These are phyloP conservation scores for Aegilops longissima DNA, from an alignment of 176 grass and related monocot genomes.

Conservation along the genomic window DNA sequence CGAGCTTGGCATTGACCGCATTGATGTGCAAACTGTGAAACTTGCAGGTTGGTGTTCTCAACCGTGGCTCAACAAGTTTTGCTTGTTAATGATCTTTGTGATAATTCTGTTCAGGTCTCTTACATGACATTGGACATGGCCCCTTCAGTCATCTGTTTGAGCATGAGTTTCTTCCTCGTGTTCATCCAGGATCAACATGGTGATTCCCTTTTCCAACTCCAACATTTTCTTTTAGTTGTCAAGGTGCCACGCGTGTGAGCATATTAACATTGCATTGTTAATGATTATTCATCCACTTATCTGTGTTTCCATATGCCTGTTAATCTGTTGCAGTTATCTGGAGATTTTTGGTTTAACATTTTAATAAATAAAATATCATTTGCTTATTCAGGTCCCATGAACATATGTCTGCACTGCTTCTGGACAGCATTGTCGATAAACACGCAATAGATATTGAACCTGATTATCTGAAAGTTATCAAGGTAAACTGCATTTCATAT, in stretches of 20 bases:
- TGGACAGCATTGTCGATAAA: slow-evolving; percentile 88
- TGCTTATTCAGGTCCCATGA: slow-evolving; percentile 79
- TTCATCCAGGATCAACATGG: slow-evolving; percentile 73
- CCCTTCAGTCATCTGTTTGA: slow-evolving; percentile 99
- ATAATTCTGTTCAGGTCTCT: slow-evolving; percentile 53
- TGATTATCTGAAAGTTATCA: slow-evolving; percentile 65
- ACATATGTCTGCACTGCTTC: slow-evolving; percentile 69
- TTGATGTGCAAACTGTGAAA: slow-evolving; percentile 83
- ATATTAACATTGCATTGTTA: background rate
- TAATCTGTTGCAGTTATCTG: background rate
- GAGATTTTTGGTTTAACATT: background rate
- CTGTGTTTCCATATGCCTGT: background rate
- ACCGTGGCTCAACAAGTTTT: background rate
- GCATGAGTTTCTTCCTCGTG: slow-evolving; percentile 79
- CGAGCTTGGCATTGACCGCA: slow-evolving; percentile 69
- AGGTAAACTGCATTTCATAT: slow-evolving; percentile 51
- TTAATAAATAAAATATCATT: background rate
- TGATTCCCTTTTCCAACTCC: slow-evolving; percentile 31
- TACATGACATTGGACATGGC: slow-evolving; percentile 95
- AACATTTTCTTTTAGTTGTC: too few relatives aligned
- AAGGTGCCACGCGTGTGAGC: background rate
- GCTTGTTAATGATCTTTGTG: slow-evolving; percentile 9
- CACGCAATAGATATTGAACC: slow-evolving; percentile 84
- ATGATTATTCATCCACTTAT: background rate
- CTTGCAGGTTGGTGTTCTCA: slow-evolving; percentile 70